Evolutionary conservation across 83 land plant species (phyloP).

Genomic region (Diphasiastrum complanatum): DNA sequence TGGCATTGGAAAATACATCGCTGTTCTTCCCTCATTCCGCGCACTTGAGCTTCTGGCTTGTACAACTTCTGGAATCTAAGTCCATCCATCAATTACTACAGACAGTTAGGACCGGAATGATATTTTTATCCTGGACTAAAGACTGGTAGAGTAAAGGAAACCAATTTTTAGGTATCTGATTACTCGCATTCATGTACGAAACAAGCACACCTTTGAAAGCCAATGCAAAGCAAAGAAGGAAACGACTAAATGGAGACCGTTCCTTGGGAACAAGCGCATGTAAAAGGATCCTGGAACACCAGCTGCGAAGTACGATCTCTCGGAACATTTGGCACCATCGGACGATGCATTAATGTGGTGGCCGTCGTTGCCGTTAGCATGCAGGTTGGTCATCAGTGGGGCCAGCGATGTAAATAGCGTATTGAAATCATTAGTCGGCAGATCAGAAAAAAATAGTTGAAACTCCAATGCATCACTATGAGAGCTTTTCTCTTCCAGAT

Average conservation of each 20-base stretch:
- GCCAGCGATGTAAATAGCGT: too few species aligned
- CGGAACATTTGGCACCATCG: too few species aligned
- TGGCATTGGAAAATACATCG: conserved; percentile 6
- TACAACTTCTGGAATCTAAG: too few species aligned
- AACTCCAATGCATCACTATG: too few species aligned
- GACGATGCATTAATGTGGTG: too few species aligned
- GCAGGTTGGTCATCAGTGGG: too few species aligned
- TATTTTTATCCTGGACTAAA: background rate
- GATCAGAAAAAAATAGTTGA: too few species aligned
- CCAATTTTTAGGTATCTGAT: background rate
- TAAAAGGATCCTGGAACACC: conserved; percentile 15
- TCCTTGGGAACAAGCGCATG: conserved; percentile 10
- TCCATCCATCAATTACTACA: too few species aligned
- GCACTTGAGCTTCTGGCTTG: conserved; percentile 11
- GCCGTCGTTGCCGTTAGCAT: too few species aligned
- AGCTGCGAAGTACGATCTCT: background rate
- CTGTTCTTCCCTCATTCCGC: conserved; percentile 19
- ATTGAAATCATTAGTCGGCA: too few species aligned
- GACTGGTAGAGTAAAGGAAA: background rate
- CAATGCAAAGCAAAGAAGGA: conserved; percentile 15
- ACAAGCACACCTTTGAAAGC: conserved; percentile 7
- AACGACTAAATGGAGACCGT: conserved; percentile 13
- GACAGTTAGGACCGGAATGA: too few species aligned
- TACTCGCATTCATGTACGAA: background rate
- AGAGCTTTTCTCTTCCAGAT: too few species aligned